A percentile compares a stretch with the other conserved stretches of the same genome.
phyloP scores from a whole-genome alignment of 495 filamentous ascomycete species.

The Coniosporium apollinis region DNA sequence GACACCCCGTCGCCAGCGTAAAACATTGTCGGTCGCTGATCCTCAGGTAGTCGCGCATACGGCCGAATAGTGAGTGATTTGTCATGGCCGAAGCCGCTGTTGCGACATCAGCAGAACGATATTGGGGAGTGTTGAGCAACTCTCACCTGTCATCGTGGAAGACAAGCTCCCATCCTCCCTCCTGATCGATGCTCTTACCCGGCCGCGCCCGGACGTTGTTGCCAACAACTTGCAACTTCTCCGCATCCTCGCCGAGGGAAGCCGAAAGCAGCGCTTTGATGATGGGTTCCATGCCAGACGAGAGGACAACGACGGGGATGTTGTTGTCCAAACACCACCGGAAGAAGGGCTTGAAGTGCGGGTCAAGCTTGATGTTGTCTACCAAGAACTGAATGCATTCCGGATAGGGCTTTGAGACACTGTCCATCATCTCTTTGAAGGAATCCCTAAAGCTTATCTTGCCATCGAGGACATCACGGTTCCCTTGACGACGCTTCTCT shows the following conservation, averaged over 20 bases:
- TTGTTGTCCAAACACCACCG: constrained; percentile 62
- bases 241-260: constrained; percentile 54
- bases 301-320: constrained; percentile 81
- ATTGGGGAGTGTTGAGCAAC: no score
- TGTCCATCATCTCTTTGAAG: constrained; percentile 79
- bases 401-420: constrained; percentile 57
- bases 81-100: constrained; percentile 76
- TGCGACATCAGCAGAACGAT: constrained; percentile 11
- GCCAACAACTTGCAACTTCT: constrained; percentile 67
- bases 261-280: constrained; percentile 68
- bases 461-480: constrained; percentile 52
- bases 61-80: constrained; percentile 77
- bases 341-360: constrained; percentile 72
- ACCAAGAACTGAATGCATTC: constrained; percentile 59
- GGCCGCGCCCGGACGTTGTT: constrained; percentile 54
- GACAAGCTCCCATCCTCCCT: constrained; percentile 69
- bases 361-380: constrained; percentile 75
- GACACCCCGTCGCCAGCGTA: constrained; percentile 71
- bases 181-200: constrained; percentile 60
- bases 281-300: constrained; percentile 80
- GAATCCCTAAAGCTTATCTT: constrained; percentile 63
- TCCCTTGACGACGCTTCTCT: constrained; percentile 44
- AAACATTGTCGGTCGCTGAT: constrained; percentile 49
- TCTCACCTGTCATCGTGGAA: constrained; percentile 70
- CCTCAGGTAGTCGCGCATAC: constrained; percentile 52